Evolutionary conservation across 768 basidiomycete genomes (phyloP).

Genomic region (Boletus rex-veris): DNA sequence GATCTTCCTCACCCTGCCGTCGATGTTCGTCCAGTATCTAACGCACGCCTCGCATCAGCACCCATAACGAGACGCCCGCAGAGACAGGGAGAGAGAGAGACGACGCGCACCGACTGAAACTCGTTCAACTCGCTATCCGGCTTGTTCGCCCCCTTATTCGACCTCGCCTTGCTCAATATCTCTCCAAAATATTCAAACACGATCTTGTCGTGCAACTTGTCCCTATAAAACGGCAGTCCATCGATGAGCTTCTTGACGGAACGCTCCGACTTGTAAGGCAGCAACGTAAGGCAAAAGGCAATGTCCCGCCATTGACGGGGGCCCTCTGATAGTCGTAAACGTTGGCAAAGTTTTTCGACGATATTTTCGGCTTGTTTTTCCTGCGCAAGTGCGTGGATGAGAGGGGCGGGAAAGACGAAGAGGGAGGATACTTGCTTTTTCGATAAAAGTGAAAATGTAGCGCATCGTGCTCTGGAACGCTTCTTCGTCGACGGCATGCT

Average conservation of each 20-base stretch:
- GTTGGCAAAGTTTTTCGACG: constrained; percentile 95
- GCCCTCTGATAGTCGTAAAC: constrained; percentile 85
- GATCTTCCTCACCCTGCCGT: constrained; percentile 86
- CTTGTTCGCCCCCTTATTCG: constrained; percentile 89
- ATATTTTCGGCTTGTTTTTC: constrained; percentile 98
- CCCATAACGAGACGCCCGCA: background rate
- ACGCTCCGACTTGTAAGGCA: constrained; percentile 96
- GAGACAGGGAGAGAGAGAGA: too few species aligned
- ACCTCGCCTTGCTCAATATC: constrained; percentile 87
- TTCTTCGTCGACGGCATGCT: constrained; percentile 89
- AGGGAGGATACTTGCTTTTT: constrained; percentile 60
- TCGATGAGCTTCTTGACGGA: constrained; percentile 97
- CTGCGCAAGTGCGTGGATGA: constrained; percentile 37
- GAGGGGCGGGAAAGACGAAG: background rate
- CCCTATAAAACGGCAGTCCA: constrained; percentile 87
- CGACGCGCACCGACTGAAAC: constrained; percentile 70
- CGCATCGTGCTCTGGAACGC: constrained; percentile 89
- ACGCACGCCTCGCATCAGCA: background rate
- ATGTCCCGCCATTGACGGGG: constrained; percentile 97
- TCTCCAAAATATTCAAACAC: constrained; percentile 85
- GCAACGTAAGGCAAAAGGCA: constrained; percentile 87
- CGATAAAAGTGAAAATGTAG: constrained; percentile 95
- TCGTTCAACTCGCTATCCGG: constrained; percentile 92
- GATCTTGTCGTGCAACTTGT: constrained; percentile 86
- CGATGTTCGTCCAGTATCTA: constrained; percentile 84